Base-by-base conservation (phyloP, 176 grass and related monocot genomes). In the maize (Zea mays) region DNA sequence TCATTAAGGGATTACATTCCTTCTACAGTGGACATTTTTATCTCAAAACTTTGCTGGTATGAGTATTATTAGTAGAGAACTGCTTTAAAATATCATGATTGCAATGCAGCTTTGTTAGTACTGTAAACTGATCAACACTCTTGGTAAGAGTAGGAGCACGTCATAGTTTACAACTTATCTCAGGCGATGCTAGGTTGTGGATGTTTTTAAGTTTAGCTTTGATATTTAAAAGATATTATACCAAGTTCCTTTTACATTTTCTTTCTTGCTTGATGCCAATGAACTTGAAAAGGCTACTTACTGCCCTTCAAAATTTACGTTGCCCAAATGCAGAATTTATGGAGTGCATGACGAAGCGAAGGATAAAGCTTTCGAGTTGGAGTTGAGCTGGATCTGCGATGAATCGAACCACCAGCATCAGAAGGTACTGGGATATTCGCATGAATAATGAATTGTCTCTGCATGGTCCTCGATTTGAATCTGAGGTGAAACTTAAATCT, bases 291-390 rank as follows among this genome's bases (percentile, higher is more conserved):
- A 79, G 21, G 59, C 62, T 74, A 36, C 5, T 51, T 51, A 15
- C 36, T 57, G 3, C 41, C 80, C 36, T 45, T 10, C 65, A 40
- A 58, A 73, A 65, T 17, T 35, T 17, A 47, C 14, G 10, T 60
- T 20, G 13, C 20, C 20, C 6, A 39, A 78, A 27, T 75, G 61
- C 81, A 93, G 90, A 88, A 97, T 97, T 81, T 87, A 89, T 81
- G 93, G 88, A 62, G 90, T 93, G 14, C 93, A 97, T 85, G 93
- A 97, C 38, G 93, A 93, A 70, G 90, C 88, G 1, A 97, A 91
- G 72, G 88, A 97, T 72, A 97, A 97, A 87, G 88, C 90, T 61
- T 93, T 91, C 65, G 90, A 91, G 60, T 74, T 93, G 81, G 93
- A 93, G 72, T 71, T 93, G 88, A 97, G 93, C 79, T 97, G 93